These are phyloP conservation scores for Alternaria infectoria DNA, from an alignment of 2,329 filamentous ascomycete genomes.

Conservation along the genomic window DNA sequence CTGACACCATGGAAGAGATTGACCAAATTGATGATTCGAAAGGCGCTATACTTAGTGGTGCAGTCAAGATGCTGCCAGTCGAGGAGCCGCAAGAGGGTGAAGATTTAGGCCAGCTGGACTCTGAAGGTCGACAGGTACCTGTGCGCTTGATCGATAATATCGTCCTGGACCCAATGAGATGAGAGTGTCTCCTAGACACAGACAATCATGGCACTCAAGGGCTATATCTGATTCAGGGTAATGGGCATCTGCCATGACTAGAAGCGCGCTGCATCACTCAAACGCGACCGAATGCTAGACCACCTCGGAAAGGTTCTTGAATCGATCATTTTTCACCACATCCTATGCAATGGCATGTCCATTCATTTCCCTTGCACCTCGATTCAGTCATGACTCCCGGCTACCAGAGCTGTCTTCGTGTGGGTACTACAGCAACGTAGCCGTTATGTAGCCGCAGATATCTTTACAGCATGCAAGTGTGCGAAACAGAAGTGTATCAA, in stretches of 20 bases:
- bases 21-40: slow-evolving; percentile 69
- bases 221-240: neutral
- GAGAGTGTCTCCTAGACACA: neutral
- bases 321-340: neutral
- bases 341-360: neutral
- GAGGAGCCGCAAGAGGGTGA: slow-evolving; percentile 74
- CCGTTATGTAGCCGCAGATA: neutral
- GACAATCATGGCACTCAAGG: neutral
- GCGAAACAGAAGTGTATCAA: neutral
- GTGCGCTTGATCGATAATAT: slow-evolving; percentile 96
- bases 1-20: slow-evolving; percentile 80
- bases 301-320: neutral
- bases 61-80: slow-evolving; percentile 85
- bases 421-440: neutral
- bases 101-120: slow-evolving; percentile 67
- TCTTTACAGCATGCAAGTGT: neutral
- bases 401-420: neutral
- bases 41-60: slow-evolving; percentile 87
- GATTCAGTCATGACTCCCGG: neutral
- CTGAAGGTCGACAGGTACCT: slow-evolving; percentile 74
- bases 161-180: slow-evolving; percentile 56
- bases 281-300: neutral
- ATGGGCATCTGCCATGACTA: neutral
- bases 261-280: neutral
- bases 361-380: neutral